A percentile compares a stretch with the other conserved stretches of the same genome.
Evolutionary conservation across 2,329 filamentous ascomycete genomes (phyloP).

Genomic region (Bimuria novae-zelandiae): DNA sequence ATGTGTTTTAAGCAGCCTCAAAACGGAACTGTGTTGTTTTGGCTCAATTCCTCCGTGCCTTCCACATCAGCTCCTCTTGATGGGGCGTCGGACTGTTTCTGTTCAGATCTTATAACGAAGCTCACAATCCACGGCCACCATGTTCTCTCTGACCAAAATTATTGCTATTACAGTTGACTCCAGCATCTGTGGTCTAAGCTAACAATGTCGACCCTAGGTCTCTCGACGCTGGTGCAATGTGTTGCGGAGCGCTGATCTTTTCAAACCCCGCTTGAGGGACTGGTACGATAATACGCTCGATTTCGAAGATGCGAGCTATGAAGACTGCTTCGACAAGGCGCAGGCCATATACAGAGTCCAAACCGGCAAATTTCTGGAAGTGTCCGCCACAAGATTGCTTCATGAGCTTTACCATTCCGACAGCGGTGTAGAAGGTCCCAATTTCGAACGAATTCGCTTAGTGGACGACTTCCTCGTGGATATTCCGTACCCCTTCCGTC

Average conservation of each 20-base stretch:
- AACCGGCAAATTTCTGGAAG: constrained; percentile 17
- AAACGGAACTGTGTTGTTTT: too few species aligned
- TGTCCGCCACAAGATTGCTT: background rate
- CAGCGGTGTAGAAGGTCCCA: background rate
- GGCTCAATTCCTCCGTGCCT: too few species aligned
- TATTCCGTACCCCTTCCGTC: constrained; percentile 10
- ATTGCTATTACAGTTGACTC: too few species aligned
- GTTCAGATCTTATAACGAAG: too few species aligned
- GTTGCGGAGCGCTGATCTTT: constrained; percentile 31
- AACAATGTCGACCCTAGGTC: constrained; percentile 25
- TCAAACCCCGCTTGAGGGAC: constrained; percentile 20
- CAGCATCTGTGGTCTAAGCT: too few species aligned
- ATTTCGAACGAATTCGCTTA: constrained; percentile 6
- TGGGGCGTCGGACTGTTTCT: too few species aligned
- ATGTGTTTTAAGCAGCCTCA: too few species aligned
- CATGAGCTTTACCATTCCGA: background rate
- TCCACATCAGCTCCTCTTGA: too few species aligned
- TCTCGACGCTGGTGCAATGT: constrained; percentile 38
- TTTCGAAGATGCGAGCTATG: constrained; percentile 20
- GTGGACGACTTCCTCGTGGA: constrained; percentile 25
- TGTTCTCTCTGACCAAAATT: background rate
- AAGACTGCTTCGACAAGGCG: constrained; percentile 24
- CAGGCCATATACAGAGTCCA: constrained; percentile 31
- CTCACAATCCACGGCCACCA: background rate
- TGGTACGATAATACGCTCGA: constrained; percentile 29